These are phyloP conservation scores for Handroanthus guayacan DNA, from an alignment of 257 asterid genomes.

Conservation along the genomic window DNA sequence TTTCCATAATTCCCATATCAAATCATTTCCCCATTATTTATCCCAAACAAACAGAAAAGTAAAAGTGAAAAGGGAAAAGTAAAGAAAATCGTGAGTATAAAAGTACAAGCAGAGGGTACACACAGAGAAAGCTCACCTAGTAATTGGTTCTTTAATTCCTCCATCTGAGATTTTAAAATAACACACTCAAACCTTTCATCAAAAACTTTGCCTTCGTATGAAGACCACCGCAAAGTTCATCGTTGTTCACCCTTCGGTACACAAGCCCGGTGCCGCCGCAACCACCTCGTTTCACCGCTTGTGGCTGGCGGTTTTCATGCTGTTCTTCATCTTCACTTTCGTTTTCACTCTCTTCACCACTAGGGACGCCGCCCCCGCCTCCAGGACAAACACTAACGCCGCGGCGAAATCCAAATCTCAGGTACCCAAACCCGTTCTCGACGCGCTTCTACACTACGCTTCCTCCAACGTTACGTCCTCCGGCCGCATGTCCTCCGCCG, in stretches of 20 bases:
- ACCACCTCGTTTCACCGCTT: conserved; percentile 55
- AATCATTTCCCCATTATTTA: conserved; percentile 46
- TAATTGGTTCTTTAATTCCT: conserved; percentile 34
- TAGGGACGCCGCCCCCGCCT: conserved; percentile 43
- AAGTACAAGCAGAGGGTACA: conserved; percentile 23
- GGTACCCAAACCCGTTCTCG: conserved; percentile 52
- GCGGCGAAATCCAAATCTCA: conserved; percentile 31
- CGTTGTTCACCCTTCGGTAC: conserved; percentile 68
- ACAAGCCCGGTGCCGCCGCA: conserved; percentile 50
- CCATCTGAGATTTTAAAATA: conserved; percentile 32
- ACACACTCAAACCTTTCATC: conserved; percentile 24
- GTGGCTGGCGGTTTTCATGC: conserved; percentile 52
- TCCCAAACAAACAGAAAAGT: conserved; percentile 7
- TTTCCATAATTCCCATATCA: conserved; percentile 34
- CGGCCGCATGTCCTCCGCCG: conserved; percentile 61
- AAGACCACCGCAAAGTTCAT: conserved; percentile 72
- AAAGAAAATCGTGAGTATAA: neutral
- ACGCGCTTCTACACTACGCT: conserved; percentile 83
- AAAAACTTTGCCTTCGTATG: conserved; percentile 49
- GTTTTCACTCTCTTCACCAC: conserved; percentile 64
- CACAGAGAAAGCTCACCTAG: conserved; percentile 32
- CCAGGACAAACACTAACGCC: conserved; percentile 13
- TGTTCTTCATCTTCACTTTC: conserved; percentile 67
- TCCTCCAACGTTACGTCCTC: conserved; percentile 46
- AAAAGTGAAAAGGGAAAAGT: conserved; percentile 20